Percentiles rank a stretch among this genome's conserved stretches.
Evolutionary conservation across 495 filamentous ascomycete genomes (phyloP).

Genomic region (Xylona heveae): DNA sequence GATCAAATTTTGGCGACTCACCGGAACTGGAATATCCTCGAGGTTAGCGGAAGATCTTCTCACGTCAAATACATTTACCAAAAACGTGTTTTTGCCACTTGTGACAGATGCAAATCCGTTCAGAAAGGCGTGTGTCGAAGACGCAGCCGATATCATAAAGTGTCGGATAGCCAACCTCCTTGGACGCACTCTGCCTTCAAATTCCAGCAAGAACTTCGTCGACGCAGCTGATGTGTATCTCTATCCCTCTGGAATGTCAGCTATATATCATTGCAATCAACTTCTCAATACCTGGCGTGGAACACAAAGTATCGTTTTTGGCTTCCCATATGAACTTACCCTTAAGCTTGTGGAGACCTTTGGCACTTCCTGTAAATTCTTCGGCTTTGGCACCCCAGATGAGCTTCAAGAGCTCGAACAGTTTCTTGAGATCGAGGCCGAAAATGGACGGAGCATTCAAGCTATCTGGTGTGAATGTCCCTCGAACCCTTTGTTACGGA

Average conservation of each 20-base stretch:
- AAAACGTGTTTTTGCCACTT: slow-evolving; percentile 5
- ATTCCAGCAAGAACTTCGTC: slow-evolving; percentile 5
- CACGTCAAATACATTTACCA: slow-evolving; percentile 8
- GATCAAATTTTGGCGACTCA: slow-evolving; percentile 18
- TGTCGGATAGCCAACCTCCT: slow-evolving; percentile 16
- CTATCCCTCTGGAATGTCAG: slow-evolving; percentile 25
- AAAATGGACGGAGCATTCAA: slow-evolving; percentile 9
- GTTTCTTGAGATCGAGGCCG: too few relatives aligned
- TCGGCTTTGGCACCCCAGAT: slow-evolving; percentile 11
- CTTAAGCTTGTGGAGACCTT: slow-evolving; percentile 14
- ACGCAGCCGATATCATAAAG: slow-evolving; percentile 13
- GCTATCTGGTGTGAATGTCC: slow-evolving; percentile 25
- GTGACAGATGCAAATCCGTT: slow-evolving; percentile 5
- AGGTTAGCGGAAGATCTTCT: slow-evolving; percentile 18
- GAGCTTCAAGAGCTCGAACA: slow-evolving; percentile 19
- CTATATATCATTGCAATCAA: slow-evolving; percentile 16
- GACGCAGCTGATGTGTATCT: slow-evolving; percentile 19
- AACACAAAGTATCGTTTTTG: slow-evolving; percentile 6
- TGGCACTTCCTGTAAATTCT: slow-evolving; percentile 17
- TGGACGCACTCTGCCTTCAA: slow-evolving; percentile 11
- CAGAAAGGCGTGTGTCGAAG: slow-evolving; percentile 7
- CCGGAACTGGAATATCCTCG: slow-evolving; percentile 18
- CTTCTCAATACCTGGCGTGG: slow-evolving; percentile 18
- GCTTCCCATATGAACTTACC: slow-evolving; percentile 6
- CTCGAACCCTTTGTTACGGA: slow-evolving; percentile 22